Evolutionary conservation across 805 yeast species (phyloP).

Genomic region (Sugiyamaella americana): DNA sequence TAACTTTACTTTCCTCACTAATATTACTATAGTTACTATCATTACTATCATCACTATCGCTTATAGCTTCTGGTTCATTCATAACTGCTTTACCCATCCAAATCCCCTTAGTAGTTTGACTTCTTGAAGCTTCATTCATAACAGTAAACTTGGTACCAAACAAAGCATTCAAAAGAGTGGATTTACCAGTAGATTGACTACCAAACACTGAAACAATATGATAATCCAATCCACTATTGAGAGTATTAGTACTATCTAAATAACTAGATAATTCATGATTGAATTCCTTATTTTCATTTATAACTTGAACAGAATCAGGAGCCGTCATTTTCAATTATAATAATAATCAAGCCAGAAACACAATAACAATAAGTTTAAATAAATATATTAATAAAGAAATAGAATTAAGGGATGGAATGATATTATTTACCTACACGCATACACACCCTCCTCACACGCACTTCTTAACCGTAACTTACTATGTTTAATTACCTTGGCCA

Average conservation of each 20-base stretch:
- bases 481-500: too few relatives aligned
- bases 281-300: constrained; percentile 55
- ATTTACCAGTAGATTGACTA: constrained; percentile 94
- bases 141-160: constrained; percentile 88
- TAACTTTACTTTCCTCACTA: background rate
- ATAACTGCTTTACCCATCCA: constrained; percentile 58
- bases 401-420: too few relatives aligned
- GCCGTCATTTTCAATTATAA: background rate
- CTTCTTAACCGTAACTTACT: too few relatives aligned
- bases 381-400: too few relatives aligned
- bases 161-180: constrained; percentile 78
- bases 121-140: constrained; percentile 81
- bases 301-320: constrained; percentile 47
- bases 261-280: constrained; percentile 33
- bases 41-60: constrained; percentile 6
- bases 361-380: too few relatives aligned
- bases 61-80: constrained; percentile 9
- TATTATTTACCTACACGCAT: too few relatives aligned
- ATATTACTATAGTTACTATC: background rate
- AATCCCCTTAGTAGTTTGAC: constrained; percentile 85
- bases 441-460: too few relatives aligned
- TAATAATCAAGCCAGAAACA: background rate
- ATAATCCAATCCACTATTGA: constrained; percentile 59
- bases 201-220: constrained; percentile 95
- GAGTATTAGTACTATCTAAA: constrained; percentile 33